These are phyloP conservation scores for Daedaleopsis nitida DNA, from an alignment of 768 basidiomycete species.

Conservation along the genomic window DNA sequence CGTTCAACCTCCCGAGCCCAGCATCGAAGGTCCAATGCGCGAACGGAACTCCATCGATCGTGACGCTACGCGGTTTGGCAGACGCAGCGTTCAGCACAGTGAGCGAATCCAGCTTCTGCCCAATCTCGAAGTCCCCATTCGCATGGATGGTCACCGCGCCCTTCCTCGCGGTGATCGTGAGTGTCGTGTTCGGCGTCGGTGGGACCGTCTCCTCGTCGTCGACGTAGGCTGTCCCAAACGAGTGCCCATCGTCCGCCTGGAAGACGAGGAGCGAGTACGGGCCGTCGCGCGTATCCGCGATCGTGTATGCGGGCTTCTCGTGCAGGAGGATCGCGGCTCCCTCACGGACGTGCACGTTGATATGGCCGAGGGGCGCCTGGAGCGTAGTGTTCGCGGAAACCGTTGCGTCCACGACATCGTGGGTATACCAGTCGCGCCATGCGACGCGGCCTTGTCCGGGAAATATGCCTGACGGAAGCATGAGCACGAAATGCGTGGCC, in stretches of 20 bases:
- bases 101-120: slow-evolving; percentile 50
- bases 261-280: slow-evolving; percentile 67
- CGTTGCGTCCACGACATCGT: slow-evolving; percentile 50
- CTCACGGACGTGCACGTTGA: slow-evolving; percentile 74
- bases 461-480: slow-evolving; percentile 51
- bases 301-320: slow-evolving; percentile 63
- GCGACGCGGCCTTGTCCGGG: slow-evolving; percentile 60
- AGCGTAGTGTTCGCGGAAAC: slow-evolving; percentile 51
- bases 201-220: slow-evolving; percentile 71
- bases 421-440: slow-evolving; percentile 80
- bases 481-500: not conserved
- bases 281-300: slow-evolving; percentile 62
- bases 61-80: slow-evolving; percentile 39
- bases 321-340: slow-evolving; percentile 68
- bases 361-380: slow-evolving; percentile 69
- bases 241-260: slow-evolving; percentile 47
- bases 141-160: slow-evolving; percentile 41
- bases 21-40: slow-evolving; percentile 43
- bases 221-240: slow-evolving; percentile 62
- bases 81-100: slow-evolving; percentile 54
- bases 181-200: slow-evolving; percentile 51
- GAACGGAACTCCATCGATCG: slow-evolving; percentile 12
- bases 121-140: slow-evolving; percentile 44
- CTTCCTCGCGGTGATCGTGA: slow-evolving; percentile 45
- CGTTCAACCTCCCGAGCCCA: slow-evolving; percentile 22